Percentiles rank a stretch among this genome's conserved stretches.
phyloP scores from a whole-genome alignment of 177 flowering plant species.

The Vitis hybrid region DNA sequence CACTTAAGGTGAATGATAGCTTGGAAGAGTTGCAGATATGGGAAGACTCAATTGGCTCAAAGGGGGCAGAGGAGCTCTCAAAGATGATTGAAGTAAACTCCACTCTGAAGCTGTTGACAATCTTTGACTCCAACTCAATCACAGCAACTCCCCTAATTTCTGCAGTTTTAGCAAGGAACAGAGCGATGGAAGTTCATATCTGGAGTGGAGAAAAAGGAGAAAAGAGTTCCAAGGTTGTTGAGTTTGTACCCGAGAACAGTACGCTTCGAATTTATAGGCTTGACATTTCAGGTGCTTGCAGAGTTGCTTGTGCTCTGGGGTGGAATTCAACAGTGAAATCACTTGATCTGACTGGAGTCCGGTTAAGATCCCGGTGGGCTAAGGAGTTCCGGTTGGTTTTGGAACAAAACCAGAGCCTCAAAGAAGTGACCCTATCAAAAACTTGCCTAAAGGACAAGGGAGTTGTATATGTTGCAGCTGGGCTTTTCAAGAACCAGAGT shows the following conservation, averaged over 20 bases:
- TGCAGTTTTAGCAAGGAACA: constrained; percentile 76
- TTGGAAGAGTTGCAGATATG: constrained; percentile 90
- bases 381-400: constrained; percentile 78
- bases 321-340: constrained; percentile 74
- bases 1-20: constrained; percentile 59
- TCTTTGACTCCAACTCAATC: constrained; percentile 64
- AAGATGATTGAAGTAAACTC: constrained; percentile 91
- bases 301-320: constrained; percentile 77
- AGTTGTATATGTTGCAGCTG: constrained; percentile 83
- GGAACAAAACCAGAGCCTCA: constrained; percentile 75
- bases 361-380: constrained; percentile 80
- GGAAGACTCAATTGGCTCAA: constrained; percentile 93
- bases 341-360: constrained; percentile 82
- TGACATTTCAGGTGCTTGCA: constrained; percentile 59
- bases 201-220: constrained; percentile 64
- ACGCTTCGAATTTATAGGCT: constrained; percentile 66
- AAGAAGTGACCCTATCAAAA: constrained; percentile 71
- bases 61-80: constrained; percentile 89
- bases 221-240: constrained; percentile 70
- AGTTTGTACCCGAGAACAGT: constrained; percentile 69
- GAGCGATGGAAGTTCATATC: constrained; percentile 77
- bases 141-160: constrained; percentile 79
- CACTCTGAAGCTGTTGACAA: constrained; percentile 58
- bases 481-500: constrained; percentile 70
- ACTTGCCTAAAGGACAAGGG: constrained; percentile 84